Base-by-base conservation (phyloP, 169 alveolate genomes). In the Cryptosporidium felis region DNA sequence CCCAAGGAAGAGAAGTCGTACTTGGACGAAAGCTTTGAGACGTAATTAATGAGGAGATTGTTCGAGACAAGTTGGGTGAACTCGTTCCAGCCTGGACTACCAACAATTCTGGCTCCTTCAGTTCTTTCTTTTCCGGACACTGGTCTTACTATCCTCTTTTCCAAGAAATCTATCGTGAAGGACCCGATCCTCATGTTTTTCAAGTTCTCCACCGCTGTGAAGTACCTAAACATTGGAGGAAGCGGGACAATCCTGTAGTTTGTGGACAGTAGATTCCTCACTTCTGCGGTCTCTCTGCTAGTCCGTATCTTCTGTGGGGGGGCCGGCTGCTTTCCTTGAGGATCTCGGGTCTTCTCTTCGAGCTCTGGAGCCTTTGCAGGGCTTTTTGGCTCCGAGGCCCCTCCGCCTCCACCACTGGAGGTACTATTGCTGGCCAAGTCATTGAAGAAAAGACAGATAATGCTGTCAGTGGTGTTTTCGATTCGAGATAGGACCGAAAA, bases 1-100 rank as follows among this genome's bases (percentile, higher is more conserved):
- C 85, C 85, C 1, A 36, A 5, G 10, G 18, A 18, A 12, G 85
- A 74, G 28, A 74, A 36, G 41, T 74, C 85, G 21, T 53, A 53
- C 45, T 74, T 74, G 45, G 85, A 58, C 4, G 85, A 74, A n/a
- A 74, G n/a, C 28, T 74, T 74, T 14, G 85, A 74, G 45, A 56
- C 26, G n/a, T 74, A 41, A 53, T 58, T 74, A 30, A 74, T 74
- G 6, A 38, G 10, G 8, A 74, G 60, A 49, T 9, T 74, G 41
- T 41, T 21, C 18, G 85, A 49, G 3, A 74, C 18, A 42, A 56
- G 28, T 14, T 21, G 2, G 36, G 21, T 74, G 6, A 53, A 10
- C 14, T 74, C 65, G 14, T 10, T 74, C 46, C 40, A 56, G 10
- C 59, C 44, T 23, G 59, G 32, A 28, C 26, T 26, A 8, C 63